Percentiles rank a stretch among this genome's conserved stretches.
phyloP scores from a whole-genome alignment of 2,329 filamentous ascomycete species.

The Aspergillus awamori region DNA sequence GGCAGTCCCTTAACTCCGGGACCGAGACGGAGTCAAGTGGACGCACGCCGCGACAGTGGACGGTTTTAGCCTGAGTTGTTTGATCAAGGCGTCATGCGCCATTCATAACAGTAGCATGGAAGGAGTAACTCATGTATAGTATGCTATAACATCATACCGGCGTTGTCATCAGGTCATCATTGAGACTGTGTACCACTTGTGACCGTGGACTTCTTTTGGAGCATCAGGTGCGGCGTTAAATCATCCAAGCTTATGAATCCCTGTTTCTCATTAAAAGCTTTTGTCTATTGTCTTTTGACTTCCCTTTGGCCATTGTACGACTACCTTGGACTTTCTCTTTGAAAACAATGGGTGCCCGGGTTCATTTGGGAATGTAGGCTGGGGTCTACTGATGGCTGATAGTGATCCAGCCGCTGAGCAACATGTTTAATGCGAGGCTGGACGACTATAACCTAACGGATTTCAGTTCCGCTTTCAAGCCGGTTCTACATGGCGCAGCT shows the following conservation, averaged over 20 bases:
- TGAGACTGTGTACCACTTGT: not conserved
- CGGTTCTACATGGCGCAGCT: not conserved
- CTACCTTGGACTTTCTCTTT: not conserved
- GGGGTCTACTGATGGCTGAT: not conserved
- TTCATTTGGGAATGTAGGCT: constrained; percentile 22
- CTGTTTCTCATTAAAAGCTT: not conserved
- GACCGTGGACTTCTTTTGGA: not conserved
- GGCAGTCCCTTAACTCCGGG: constrained; percentile 36
- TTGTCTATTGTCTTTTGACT: not conserved
- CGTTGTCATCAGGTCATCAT: not conserved
- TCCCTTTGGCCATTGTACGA: not conserved
- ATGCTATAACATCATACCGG: not conserved
- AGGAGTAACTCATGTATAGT: constrained; percentile 12
- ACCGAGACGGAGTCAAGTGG: constrained; percentile 39
- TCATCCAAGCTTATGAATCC: not conserved
- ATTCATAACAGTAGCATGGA: not conserved
- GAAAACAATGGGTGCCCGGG: not conserved
- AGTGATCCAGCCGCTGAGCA: constrained; percentile 20
- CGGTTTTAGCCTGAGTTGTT: constrained; percentile 25
- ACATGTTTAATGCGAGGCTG: constrained; percentile 8
- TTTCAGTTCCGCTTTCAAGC: not conserved
- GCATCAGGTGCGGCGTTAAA: constrained; percentile 17
- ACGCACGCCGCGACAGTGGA: constrained; percentile 34
- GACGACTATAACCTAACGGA: not conserved
- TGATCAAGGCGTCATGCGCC: constrained; percentile 9